These are phyloP conservation scores for Picea sitchensis DNA, from an alignment of 75 land plant genomes.

Conservation along the genomic window DNA sequence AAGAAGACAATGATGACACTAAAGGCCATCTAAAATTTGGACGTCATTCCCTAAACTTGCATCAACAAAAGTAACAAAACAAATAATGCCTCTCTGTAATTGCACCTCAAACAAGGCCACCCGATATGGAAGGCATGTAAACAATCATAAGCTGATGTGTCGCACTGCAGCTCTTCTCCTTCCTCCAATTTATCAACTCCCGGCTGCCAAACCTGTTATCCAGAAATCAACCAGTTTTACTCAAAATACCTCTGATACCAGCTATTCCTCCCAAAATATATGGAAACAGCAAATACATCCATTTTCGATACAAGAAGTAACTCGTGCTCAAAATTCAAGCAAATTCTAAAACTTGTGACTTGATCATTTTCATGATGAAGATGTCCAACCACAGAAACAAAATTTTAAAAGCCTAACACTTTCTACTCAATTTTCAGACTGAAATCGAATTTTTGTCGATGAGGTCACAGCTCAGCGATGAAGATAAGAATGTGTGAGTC, in stretches of 20 bases:
- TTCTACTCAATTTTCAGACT: too few species aligned
- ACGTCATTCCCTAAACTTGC: neutral
- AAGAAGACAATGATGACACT: too few species aligned
- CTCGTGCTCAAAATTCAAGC: neutral
- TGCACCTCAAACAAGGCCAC: constrained; percentile 96
- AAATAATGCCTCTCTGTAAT: neutral
- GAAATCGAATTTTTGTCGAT: too few species aligned
- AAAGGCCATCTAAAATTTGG: neutral
- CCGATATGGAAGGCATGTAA: constrained; percentile 84
- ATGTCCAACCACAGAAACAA: too few species aligned
- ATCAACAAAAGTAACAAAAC: neutral
- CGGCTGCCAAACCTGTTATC: constrained; percentile 83
- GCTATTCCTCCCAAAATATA: too few species aligned
- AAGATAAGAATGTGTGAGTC: too few species aligned
- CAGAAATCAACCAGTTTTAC: neutral
- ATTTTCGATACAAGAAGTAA: neutral
- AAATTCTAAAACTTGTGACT: neutral
- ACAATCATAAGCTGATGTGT: constrained; percentile 85
- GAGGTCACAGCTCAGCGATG: too few species aligned
- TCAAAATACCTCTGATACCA: neutral
- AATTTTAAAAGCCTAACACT: too few species aligned
- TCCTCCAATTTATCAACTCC: constrained; percentile 86
- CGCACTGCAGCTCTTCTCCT: constrained; percentile 87
- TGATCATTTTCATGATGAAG: neutral
- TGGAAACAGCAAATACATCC: neutral